Evolutionary conservation across 2,329 filamentous ascomycete genomes (phyloP).

Genomic region (Orbilia oligospora): DNA sequence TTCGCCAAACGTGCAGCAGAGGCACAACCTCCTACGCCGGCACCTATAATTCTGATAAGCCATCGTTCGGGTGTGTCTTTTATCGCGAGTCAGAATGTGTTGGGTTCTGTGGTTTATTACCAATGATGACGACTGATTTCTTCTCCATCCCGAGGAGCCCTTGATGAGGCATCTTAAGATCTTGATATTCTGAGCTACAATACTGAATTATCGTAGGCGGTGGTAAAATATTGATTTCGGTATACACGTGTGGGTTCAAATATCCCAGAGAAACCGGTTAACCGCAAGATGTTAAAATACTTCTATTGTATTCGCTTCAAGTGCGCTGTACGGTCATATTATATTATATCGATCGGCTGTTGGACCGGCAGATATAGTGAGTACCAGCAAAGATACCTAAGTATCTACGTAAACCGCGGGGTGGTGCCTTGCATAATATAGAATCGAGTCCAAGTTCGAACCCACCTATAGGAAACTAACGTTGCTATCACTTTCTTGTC

Average conservation of each 20-base stretch:
- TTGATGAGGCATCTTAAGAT: slow-evolving; percentile 19
- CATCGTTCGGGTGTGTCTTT: neutral
- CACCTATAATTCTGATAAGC: slow-evolving; percentile 69
- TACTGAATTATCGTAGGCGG: too few relatives aligned
- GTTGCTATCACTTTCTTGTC: too few relatives aligned
- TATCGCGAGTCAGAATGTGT: slow-evolving; percentile 15
- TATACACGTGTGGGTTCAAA: neutral
- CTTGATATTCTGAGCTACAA: neutral
- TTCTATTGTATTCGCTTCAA: too few relatives aligned
- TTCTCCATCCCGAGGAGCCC: slow-evolving; percentile 56
- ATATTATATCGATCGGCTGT: slow-evolving; percentile 11
- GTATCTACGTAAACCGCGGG: too few relatives aligned
- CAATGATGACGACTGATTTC: slow-evolving; percentile 72
- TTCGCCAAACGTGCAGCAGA: slow-evolving; percentile 79
- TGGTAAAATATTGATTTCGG: too few relatives aligned
- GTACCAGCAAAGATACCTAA: too few relatives aligned
- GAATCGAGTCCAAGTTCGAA: too few relatives aligned
- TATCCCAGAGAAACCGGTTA: too few relatives aligned
- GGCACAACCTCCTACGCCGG: slow-evolving; percentile 80
- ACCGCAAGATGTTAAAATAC: neutral
- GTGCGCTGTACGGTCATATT: too few relatives aligned
- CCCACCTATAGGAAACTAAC: too few relatives aligned
- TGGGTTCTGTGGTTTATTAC: slow-evolving; percentile 65
- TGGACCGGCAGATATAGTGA: neutral
- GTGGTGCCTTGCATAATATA: neutral